Conservation (phyloP, 1,284 basidiomycete species). For the Apiotrichum gracile region DNA sequence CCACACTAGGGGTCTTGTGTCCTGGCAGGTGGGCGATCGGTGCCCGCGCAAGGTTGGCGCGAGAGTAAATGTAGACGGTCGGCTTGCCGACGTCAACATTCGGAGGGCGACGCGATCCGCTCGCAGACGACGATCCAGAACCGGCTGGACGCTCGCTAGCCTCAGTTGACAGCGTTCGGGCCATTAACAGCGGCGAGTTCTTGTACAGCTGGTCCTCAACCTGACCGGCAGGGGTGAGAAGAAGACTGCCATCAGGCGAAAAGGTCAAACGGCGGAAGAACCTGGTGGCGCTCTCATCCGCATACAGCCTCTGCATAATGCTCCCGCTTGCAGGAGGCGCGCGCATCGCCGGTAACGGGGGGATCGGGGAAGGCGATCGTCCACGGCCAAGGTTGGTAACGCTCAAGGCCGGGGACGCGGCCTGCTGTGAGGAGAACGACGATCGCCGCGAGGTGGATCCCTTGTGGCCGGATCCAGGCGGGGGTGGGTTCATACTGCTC, state of each 20-base stretch:
- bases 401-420: constrained; percentile 40
- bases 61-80: constrained; percentile 90
- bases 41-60: constrained; percentile 82
- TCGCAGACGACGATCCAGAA: constrained; percentile 21
- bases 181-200: constrained; percentile 47
- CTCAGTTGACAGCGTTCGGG: constrained; percentile 37
- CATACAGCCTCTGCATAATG: constrained; percentile 65
- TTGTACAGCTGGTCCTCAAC: constrained; percentile 78
- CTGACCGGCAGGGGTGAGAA: constrained; percentile 92
- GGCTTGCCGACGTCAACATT: constrained; percentile 53
- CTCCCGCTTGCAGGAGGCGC: constrained; percentile 28
- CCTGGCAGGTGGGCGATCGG: constrained; percentile 94
- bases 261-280: constrained; percentile 93
- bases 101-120: constrained; percentile 24
- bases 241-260: constrained; percentile 86
- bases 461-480: constrained; percentile 34
- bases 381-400: constrained; percentile 47
- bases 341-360: constrained; percentile 79
- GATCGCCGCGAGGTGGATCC: constrained; percentile 65
- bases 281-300: constrained; percentile 90
- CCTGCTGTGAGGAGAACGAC: constrained; percentile 63
- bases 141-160: constrained; percentile 25
- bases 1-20: constrained; percentile 90
- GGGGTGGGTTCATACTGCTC: constrained; percentile 43
- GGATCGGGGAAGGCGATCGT: constrained; percentile 84